phyloP scores from a whole-genome alignment of 225 moss, liverwort and hornwort genomes.

The Antitrichia curtipendula region DNA sequence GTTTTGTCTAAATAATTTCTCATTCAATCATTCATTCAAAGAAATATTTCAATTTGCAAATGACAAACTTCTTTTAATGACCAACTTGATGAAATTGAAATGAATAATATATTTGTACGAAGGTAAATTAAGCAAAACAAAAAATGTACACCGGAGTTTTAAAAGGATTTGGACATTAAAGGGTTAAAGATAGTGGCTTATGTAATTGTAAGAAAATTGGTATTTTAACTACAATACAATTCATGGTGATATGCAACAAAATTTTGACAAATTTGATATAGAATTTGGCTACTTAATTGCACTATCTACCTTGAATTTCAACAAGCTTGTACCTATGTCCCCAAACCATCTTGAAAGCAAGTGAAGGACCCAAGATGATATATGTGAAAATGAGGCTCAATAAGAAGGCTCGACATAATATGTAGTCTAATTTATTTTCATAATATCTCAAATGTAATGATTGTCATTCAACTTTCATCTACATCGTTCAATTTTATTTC shows the following conservation, averaged over 20 bases:
- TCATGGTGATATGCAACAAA: neutral
- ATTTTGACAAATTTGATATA: neutral
- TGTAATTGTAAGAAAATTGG: neutral
- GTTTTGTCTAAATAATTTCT: neutral
- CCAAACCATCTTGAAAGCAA: neutral
- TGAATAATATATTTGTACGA: neutral
- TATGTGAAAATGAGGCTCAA: too few species aligned
- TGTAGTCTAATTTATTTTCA: neutral
- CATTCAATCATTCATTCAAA: too few species aligned
- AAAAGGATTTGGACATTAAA: too few species aligned
- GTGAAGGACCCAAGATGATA: neutral
- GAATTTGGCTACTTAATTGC: neutral
- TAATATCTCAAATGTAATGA: neutral
- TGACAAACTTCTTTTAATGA: fast-evolving
- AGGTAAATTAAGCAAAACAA: too few species aligned
- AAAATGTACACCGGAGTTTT: fast-evolving
- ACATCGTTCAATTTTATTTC: neutral
- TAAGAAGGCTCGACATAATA: neutral
- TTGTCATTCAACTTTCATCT: neutral
- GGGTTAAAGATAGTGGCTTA: fast-evolving
- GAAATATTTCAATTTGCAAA: neutral
- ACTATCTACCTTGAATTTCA: neutral
- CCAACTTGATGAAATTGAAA: neutral
- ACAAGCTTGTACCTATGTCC: too few species aligned
- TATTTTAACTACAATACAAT: neutral